Base-by-base conservation (phyloP, 1,284 basidiomycete species). In the Trametes versicolor region DNA sequence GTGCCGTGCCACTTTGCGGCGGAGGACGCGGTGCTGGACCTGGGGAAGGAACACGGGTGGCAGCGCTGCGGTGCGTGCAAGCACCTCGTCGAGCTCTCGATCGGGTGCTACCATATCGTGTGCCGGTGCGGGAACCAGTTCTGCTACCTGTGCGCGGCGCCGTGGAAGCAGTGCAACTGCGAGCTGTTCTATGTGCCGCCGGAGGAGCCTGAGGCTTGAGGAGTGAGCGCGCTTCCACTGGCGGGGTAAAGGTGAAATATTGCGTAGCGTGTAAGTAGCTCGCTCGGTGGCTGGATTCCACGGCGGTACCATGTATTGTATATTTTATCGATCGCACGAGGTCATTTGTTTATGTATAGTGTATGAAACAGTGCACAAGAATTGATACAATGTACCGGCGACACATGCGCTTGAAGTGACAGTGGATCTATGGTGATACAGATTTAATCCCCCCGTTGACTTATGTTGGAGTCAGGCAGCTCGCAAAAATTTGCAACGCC, bases 71-170 rank as follows among this genome's bases (percentile, higher is more conserved):
- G 81, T 2, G 76, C 77, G 1, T 83, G 82, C 66, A 66, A 71
- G 7, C 73, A 75, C 41, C 71, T 83, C 70, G 76, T 83, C 61
- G 81, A 82, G 65, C 79, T 80, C 34, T 68, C 74, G n/a, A 21
- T 72, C 5, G 82, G 81, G 0, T 83, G 82, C 64, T 79, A 74
- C 68, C 82, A 83, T 63, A 83, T 83, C 77, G 81, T 80, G 1
- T 83, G 81, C 62, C 72, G 79, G n/a, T 83, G 81, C 70, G 71
- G 72, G 37, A 75, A 78, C 8, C 72, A 83, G 63, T 83, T 83
- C 62, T 83, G 81, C 67, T 71, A 71, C 62, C 57, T 79, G 8
- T 83, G 83, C 71, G 71, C 58, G 9, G 77, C 73, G 72, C 71
- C 51, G 27, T 83, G 82, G 82, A 83, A 81, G 72, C 77, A 72